Evolutionary conservation across 2,329 filamentous ascomycete genomes (phyloP).

Genomic region (Xylariomycetidae sp.): DNA sequence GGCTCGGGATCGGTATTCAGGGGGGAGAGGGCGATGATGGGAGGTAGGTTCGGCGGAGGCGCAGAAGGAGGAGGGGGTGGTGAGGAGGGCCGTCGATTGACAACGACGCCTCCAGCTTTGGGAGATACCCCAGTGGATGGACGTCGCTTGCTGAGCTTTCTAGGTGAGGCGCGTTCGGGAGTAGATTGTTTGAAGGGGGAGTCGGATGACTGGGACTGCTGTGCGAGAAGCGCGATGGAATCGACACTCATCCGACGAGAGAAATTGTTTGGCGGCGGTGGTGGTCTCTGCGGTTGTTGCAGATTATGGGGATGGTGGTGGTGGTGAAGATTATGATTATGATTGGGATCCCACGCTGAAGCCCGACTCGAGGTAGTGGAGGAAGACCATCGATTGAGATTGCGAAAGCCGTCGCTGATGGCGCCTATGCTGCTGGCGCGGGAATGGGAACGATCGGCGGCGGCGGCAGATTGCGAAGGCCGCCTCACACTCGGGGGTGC

Average conservation of each 20-base stretch:
- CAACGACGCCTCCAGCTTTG: slow-evolving; percentile 6
- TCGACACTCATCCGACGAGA: slow-evolving; percentile 42
- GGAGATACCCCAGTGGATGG: slow-evolving; percentile 24
- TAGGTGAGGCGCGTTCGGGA: slow-evolving; percentile 17
- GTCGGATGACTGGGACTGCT: slow-evolving; percentile 7
- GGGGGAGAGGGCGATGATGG: slow-evolving; percentile 36
- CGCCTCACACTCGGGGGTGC: too few species aligned
- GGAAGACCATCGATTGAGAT: slow-evolving; percentile 49
- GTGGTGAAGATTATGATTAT: too few species aligned
- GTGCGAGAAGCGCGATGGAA: slow-evolving; percentile 29
- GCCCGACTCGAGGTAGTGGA: slow-evolving; percentile 47
- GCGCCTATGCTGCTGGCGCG: slow-evolving; percentile 20
- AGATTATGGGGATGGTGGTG: too few species aligned
- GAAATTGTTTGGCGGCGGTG: too few species aligned
- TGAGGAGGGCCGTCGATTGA: slow-evolving; percentile 6
- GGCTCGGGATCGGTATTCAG: slow-evolving; percentile 27
- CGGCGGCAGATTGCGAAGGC: slow-evolving; percentile 9
- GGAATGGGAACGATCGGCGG: slow-evolving; percentile 12
- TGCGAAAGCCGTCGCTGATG: slow-evolving; percentile 40
- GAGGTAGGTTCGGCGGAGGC: slow-evolving; percentile 34
- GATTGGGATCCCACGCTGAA: slow-evolving; percentile 29
- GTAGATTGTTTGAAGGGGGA: slow-evolving; percentile 4
- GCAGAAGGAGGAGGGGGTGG: slow-evolving; percentile 21
- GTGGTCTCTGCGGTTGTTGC: too few species aligned
- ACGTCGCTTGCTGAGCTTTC: slow-evolving; percentile 22